Conservation (phyloP, 1,284 basidiomycete species). For the Malassezia restricta region DNA sequence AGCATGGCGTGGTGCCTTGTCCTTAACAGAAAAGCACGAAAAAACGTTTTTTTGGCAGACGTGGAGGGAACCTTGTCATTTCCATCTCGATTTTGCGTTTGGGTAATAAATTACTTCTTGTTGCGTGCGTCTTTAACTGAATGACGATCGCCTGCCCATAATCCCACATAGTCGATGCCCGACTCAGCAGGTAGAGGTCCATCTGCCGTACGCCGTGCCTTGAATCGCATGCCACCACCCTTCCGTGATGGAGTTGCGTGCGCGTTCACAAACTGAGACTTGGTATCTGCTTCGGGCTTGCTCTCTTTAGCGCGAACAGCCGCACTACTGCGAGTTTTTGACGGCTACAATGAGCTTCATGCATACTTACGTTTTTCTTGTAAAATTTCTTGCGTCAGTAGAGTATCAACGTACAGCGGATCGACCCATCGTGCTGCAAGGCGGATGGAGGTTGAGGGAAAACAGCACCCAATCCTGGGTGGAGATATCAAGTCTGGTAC, state of each 20-base stretch:
- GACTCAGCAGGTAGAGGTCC: slow-evolving; percentile 15
- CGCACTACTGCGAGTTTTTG: not conserved
- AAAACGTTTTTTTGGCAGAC: too few relatives aligned
- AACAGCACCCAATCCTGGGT: not conserved
- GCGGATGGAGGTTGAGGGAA: too few relatives aligned
- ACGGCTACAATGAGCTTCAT: not conserved
- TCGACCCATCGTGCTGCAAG: slow-evolving; percentile 6
- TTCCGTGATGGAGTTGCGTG: not conserved
- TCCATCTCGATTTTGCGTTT: too few relatives aligned
- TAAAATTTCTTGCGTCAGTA: slow-evolving; percentile 11
- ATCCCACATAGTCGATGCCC: slow-evolving; percentile 13
- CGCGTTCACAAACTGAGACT: not conserved
- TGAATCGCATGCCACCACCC: not conserved
- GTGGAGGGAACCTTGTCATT: too few relatives aligned
- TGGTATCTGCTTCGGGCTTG: not conserved
- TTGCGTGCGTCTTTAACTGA: not conserved
- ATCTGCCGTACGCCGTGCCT: slow-evolving; percentile 3
- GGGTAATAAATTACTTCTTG: too few relatives aligned
- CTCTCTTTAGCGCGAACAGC: not conserved
- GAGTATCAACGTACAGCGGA: slow-evolving; percentile 7
- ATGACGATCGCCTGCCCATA: slow-evolving; percentile 4
- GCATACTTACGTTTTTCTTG: slow-evolving; percentile 9
- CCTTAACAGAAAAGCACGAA: too few relatives aligned
- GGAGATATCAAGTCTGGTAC: too few relatives aligned
- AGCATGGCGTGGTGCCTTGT: too few relatives aligned